Evolutionary conservation across 148 eudicot genomes (phyloP).

Genomic region (Fallopia convolvulus): DNA sequence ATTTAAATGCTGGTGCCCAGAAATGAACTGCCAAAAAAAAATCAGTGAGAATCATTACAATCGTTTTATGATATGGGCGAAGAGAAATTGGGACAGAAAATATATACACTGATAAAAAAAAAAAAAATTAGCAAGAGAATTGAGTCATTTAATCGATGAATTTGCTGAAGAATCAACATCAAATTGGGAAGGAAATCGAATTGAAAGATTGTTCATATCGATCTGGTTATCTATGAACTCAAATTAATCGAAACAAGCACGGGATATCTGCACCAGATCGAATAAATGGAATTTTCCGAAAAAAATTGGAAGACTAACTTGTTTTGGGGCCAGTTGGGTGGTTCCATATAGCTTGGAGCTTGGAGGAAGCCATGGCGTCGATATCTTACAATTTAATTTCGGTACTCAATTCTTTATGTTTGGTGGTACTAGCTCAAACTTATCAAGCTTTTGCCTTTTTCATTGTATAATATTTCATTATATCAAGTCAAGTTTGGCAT

Average conservation of each 20-base stretch:
- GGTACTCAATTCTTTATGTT: too few species aligned
- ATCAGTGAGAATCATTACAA: not conserved
- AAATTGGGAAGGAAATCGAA: too few species aligned
- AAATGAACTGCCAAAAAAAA: constrained; percentile 4
- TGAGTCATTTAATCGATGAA: too few species aligned
- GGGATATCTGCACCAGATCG: not conserved
- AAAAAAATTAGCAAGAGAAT: too few species aligned
- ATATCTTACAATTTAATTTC: too few species aligned
- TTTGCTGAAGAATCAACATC: too few species aligned
- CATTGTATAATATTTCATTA: not conserved
- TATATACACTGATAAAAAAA: too few species aligned
- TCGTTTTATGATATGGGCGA: too few species aligned
- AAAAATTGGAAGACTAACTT: constrained; percentile 7
- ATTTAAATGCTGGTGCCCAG: constrained; percentile 18
- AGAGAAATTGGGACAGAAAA: too few species aligned
- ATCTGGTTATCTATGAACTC: too few species aligned
- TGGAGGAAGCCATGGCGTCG: constrained; percentile 27
- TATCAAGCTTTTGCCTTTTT: not conserved
- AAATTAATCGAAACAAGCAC: not conserved
- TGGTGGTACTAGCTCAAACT: not conserved
- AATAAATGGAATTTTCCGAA: too few species aligned
- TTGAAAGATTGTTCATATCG: too few species aligned
- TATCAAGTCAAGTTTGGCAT: not conserved
- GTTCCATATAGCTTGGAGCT: constrained; percentile 42
- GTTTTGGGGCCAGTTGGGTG: constrained; percentile 57